Evolutionary conservation across 129 eudicot genomes (phyloP), one percentile per base, ranked within the genome.

Genomic region (Centrapalus pauciflorus): DNA sequence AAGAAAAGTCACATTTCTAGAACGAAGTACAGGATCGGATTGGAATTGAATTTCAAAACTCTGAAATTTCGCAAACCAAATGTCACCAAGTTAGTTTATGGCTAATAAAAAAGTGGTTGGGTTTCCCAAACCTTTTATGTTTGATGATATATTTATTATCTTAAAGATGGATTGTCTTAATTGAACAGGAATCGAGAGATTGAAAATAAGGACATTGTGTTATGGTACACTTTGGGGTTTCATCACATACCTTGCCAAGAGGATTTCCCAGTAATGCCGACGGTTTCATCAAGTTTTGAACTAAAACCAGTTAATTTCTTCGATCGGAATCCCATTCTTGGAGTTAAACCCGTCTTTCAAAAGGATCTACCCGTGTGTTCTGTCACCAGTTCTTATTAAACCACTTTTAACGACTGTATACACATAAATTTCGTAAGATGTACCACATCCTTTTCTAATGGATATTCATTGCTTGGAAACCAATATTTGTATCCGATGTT

Each of bases 161-260:
- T 67, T 67, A 11, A 10, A 48, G 29, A 35, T 49, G 1, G 10
- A 2, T 12, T 72, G n/a, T 34, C 27, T 28, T 27, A 23, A 21
- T n/a, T 30, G 5, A 57, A 51, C 66, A 84, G 90, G 84, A 75
- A 84, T 11, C 86, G 86, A 10, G 56, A 46, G 19, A 84, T 84
- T 11, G 80, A 77, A 66, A 80, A 84, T 84, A 81, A 71, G 59
- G 90, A 84, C 52, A 81, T 84, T 7, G 90, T 84, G 64, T 61
- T 84, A 55, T 84, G 90, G 86, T 84, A 81, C 71, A 81, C 90
- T 3, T 13, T 84, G 50, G 86, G 90, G 7, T 84, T 84, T 64
- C 90, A 84, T 81, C 90, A 84, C 74, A 70, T 84, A 70, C 90
- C 86, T 0, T 84, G 81, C 67, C 90, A 84, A 57, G 90, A 84